These are phyloP conservation scores for Metschnikowia peoriensis DNA, from an alignment of 805 yeast species.

Conservation along the genomic window DNA sequence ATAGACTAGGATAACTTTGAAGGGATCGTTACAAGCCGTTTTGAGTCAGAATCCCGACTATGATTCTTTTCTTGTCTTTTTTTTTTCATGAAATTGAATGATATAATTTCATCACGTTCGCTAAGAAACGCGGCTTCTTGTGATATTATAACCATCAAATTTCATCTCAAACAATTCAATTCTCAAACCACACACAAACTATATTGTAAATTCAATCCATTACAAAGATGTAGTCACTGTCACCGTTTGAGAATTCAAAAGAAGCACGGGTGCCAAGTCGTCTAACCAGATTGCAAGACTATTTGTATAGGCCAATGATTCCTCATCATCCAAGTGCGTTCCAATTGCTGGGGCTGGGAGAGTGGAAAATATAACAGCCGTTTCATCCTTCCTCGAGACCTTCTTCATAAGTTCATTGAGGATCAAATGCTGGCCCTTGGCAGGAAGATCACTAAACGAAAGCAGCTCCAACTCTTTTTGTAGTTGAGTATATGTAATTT, in stretches of 20 bases:
- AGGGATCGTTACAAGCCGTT: too few relatives aligned
- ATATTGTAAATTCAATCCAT: not conserved
- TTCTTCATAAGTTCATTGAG: conserved; percentile 80
- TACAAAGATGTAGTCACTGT: conserved; percentile 92
- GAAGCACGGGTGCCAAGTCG: conserved; percentile 75
- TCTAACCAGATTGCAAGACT: conserved; percentile 78
- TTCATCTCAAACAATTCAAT: too few relatives aligned
- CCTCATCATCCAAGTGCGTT: conserved; percentile 67
- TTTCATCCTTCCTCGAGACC: conserved; percentile 48
- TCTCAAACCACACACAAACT: too few relatives aligned
- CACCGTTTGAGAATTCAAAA: conserved; percentile 89
- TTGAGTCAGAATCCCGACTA: too few relatives aligned
- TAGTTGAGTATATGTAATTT: conserved; percentile 33
- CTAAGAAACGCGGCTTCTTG: too few relatives aligned
- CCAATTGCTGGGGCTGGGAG: conserved; percentile 87
- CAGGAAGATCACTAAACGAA: conserved; percentile 85
- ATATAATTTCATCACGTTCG: too few relatives aligned
- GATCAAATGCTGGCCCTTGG: conserved; percentile 85
- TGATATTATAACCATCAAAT: too few relatives aligned
- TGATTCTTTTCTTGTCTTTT: too few relatives aligned
- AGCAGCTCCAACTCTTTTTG: conserved; percentile 36
- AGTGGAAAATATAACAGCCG: conserved; percentile 83
- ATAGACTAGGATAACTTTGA: too few relatives aligned
- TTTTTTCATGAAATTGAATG: too few relatives aligned
- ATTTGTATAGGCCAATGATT: conserved; percentile 70